Evolutionary conservation across 2,329 filamentous ascomycete species (phyloP), one percentile per base, ranked within the genome.

Genomic region (Xylariaceae sp.): DNA sequence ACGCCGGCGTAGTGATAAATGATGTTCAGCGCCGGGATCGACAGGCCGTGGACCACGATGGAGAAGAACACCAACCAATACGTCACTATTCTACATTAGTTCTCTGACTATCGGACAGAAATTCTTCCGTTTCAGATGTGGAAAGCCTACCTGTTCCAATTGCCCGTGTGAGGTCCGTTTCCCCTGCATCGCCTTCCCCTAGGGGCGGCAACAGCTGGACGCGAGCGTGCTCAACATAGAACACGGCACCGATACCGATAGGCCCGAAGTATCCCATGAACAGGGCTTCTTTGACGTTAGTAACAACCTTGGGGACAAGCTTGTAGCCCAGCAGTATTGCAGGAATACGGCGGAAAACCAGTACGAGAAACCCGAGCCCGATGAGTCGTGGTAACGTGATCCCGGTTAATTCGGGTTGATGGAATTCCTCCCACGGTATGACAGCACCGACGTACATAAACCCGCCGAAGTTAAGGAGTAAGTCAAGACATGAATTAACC

Each of bases 221-320:
- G 7, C 71, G 69, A 1, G 75, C 73, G 54, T 80, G 77, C 61
- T 79, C 75, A 14, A 92, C 79, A 70, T 93, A 92, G 71, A 91
- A 92, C 20, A 91, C 81, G 0, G 89, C 89, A 19, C 86, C 88
- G 7, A 90, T 88, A 1, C 89, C 89, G 45, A 92, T 91, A 0
- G 89, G 89, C 0, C 89, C 89, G 63, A 93, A 92, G 56, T 85
- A 85, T 0, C 83, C 83, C 81, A 86, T 82, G 56, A 86, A 86
- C 0, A 86, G 64, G 0, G 82, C 83, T 56, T 86, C 83, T 60
- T 80, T 81, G 74, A 78, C 84, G 63, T 77, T 71, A 16, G 76
- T 75, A 53, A 79, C 76, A 0, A 79, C 75, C 2, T 71, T 71
- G 0, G 81, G 81, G 79, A 86, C 82, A 5, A 82, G 70, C 61